A percentile compares a stretch with the other conserved stretches of the same genome.
These are phyloP conservation scores for Breynia disticha DNA, from an alignment of 441 rosid genomes.

Conservation along the genomic window DNA sequence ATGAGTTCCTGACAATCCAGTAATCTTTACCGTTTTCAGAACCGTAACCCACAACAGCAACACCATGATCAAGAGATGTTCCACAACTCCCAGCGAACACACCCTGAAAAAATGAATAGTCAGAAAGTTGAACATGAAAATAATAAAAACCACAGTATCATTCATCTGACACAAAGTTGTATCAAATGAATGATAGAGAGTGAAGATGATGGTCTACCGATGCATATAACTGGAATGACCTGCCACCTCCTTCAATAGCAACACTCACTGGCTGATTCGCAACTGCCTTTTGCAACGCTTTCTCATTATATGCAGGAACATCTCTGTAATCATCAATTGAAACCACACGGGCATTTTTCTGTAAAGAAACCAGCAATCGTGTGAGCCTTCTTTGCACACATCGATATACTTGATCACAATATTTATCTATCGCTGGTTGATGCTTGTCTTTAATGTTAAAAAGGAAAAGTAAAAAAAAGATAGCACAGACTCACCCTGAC, in stretches of 20 bases:
- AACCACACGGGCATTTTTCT: slow-evolving; percentile 82
- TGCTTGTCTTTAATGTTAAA: too few relatives aligned
- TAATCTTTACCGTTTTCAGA: slow-evolving; percentile 54
- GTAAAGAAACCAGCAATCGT: slow-evolving; percentile 8
- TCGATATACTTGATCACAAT: too few relatives aligned
- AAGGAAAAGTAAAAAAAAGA: too few relatives aligned
- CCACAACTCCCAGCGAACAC: slow-evolving; percentile 65
- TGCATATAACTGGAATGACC: slow-evolving; percentile 57
- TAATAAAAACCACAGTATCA: too few relatives aligned
- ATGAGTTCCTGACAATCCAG: slow-evolving; percentile 81
- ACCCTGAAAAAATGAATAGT: slow-evolving; percentile 33
- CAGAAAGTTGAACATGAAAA: not conserved
- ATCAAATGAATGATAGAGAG: not conserved
- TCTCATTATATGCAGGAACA: slow-evolving; percentile 53
- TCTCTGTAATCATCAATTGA: slow-evolving; percentile 56
- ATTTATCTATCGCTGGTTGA: too few relatives aligned
- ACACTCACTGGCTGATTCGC: slow-evolving; percentile 69
- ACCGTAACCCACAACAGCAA: slow-evolving; percentile 79
- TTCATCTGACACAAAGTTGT: not conserved
- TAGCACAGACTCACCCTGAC: slow-evolving; percentile 39
- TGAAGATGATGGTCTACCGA: slow-evolving; percentile 34
- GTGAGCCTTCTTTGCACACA: not conserved
- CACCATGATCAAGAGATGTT: slow-evolving; percentile 73
- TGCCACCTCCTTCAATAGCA: slow-evolving; percentile 80
- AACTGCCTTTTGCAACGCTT: slow-evolving; percentile 57